Evolutionary conservation across 495 filamentous ascomycete genomes (phyloP), one percentile per base, ranked within the genome.

Genomic region (Recurvomyces mirabilis): DNA sequence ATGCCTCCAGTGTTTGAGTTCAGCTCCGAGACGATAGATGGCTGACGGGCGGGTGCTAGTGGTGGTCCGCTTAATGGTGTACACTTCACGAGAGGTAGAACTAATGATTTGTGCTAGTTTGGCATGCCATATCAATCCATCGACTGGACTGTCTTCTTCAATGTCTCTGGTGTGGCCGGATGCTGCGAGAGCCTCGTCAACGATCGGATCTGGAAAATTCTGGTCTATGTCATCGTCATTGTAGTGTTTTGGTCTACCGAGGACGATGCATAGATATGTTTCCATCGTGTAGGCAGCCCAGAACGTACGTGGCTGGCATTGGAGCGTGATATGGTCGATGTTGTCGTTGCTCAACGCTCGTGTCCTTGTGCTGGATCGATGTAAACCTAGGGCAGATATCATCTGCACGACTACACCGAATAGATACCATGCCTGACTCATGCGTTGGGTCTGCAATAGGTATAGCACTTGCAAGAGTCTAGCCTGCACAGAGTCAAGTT

Each of bases 261-360:
- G 65, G 52, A 73, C 65, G 29, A 70, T 60, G 41, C 68, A 69
- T 10, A 76, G 59, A 46, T 76, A 70, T 51, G 68, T 74, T 51
- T 76, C 73, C 13, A 76, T 44, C 21, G 67, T 65, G 48, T 74
- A 76, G 3, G 65, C 69, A 33, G 67, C 67, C 73, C 72, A 76
- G 18, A 78, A 73, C 5, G 71, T 68, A 2, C 73, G 68, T 42
- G 71, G 73, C 52, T 44, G 23, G 19, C 40, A 43, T 25, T 43
- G 9, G 10, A 9, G 33, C 9, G 9, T 7, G 17, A 36, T 36
- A 18, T 36, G 17, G 17, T 36, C 15, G 11, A 12, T 36, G 9
- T 36, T 9, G 7, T 29, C 26, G n/a, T n/a, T n/a, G 17, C 17
- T 7, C 33, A 15, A 18, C 6, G 33, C 6, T 36, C 17, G 33